phyloP scores from a whole-genome alignment of 805 yeast genomes.

The Schizosaccharomyces octosporus region DNA sequence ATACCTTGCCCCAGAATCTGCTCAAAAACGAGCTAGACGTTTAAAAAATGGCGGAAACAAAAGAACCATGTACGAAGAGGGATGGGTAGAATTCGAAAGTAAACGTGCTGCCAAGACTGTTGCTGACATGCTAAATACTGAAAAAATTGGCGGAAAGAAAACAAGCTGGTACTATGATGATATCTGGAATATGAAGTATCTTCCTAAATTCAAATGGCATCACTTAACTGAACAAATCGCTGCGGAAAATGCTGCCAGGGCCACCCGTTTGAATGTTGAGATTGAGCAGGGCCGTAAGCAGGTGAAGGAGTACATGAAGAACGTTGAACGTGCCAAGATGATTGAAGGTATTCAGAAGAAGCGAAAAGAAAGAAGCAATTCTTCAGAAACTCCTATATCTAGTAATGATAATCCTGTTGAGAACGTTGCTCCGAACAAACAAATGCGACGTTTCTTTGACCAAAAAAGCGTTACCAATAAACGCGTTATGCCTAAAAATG shows the following conservation, averaged over 20 bases:
- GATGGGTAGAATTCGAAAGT: slow-evolving; percentile 80
- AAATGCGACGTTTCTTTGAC: slow-evolving; percentile 34
- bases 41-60: slow-evolving; percentile 79
- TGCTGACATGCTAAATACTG: slow-evolving; percentile 66
- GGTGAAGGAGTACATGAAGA: slow-evolving; percentile 58
- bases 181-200: slow-evolving; percentile 67
- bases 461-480: slow-evolving; percentile 36
- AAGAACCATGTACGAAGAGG: slow-evolving; percentile 58
- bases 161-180: slow-evolving; percentile 82
- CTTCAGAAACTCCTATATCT: slow-evolving; percentile 7
- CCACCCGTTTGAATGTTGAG: slow-evolving; percentile 67
- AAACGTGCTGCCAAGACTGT: slow-evolving; percentile 76
- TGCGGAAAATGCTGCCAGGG: slow-evolving; percentile 67
- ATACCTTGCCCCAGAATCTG: slow-evolving; percentile 67
- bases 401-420: background rate
- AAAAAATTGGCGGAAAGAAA: slow-evolving; percentile 67
- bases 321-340: slow-evolving; percentile 71
- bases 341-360: slow-evolving; percentile 37
- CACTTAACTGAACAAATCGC: slow-evolving; percentile 85
- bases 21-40: slow-evolving; percentile 35
- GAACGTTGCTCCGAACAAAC: slow-evolving; percentile 10
- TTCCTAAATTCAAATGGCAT: slow-evolving; percentile 84
- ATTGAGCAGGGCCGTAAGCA: slow-evolving; percentile 69
- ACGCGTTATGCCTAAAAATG: background rate
- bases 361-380: slow-evolving; percentile 16